Conservation (phyloP, 768 basidiomycete genomes). For the Boletus bicolor region DNA sequence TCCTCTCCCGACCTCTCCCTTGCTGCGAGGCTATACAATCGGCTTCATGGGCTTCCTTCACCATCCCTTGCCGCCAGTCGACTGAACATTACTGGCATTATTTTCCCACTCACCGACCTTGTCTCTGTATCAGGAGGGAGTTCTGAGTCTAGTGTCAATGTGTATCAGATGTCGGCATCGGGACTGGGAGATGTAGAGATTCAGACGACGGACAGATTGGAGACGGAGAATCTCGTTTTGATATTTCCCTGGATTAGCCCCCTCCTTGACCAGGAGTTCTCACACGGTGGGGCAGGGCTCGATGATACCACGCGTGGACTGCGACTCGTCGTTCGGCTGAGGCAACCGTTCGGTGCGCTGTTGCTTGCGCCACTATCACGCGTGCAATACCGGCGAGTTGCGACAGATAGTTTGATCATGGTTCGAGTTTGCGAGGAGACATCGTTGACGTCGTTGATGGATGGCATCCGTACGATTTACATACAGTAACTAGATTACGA, state of each 20-base stretch:
- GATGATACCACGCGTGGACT: not conserved
- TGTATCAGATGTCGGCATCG: not conserved
- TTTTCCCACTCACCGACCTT: not conserved
- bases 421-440: not conserved
- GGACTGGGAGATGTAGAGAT: conserved; percentile 1
- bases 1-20: not conserved
- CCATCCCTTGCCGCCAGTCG: not conserved
- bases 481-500: no score
- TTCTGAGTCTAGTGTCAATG: not conserved
- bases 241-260: conserved; percentile 8
- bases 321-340: not conserved
- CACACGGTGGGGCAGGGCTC: not conserved
- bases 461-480: no score
- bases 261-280: not conserved
- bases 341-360: not conserved
- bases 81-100: conserved; percentile 4
- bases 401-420: not conserved
- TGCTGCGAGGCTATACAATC: not conserved
- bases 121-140: no score
- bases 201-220: not conserved
- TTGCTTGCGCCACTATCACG: not conserved
- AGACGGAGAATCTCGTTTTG: not conserved
- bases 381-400: not conserved
- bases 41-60: not conserved
- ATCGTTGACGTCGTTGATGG: not conserved